Base-by-base conservation (phyloP, 331 rosid genomes). In the Pyracantha coccinea region DNA sequence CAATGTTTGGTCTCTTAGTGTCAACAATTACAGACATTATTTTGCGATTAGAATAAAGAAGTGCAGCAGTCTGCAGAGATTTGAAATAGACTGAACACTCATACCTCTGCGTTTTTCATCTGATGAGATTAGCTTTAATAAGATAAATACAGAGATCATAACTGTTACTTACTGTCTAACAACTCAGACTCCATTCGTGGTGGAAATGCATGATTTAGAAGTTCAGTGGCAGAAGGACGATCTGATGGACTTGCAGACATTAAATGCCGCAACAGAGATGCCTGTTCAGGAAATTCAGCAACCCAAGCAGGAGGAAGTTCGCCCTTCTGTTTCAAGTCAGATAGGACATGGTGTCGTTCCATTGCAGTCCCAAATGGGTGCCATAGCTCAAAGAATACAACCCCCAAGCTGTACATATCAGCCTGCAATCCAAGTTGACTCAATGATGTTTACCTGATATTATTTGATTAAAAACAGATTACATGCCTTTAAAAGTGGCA, bases 401-500 rank as follows among this genome's bases (percentile, higher is more conserved):
- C 76, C n/a, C 99, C 99, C 75, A 92, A 89, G 85, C 97, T 94
- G 89, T 94, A 94, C 99, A 92, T 94, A 83, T 94, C 99, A 58
- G 92, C 99, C 97, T 94, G 86, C 76, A 82, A 75, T 68, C 81
- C 89, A 83, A 74, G 68, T 71, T 52, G 78, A 86, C 73, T 62
- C 77, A 63, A 70, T 68, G 64, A 86, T 67, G 20, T 62, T 77
- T 55, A 66, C 62, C 78, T 64, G 33, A 72, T 68, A 35, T 70
- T 60, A 65, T 72, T 75, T 64, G 70, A 31, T 67, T 44, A 69
- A 75, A 63, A 75, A 74, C n/a, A 60, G 72, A 69, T 41, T 73
- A 77, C 63, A 66, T n/a, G 65, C 61, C 16, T 6, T 20, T 66
- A 78, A 11, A 73, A 14, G 77, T 54, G 75, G 44, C 35, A 21